These are phyloP conservation scores for Chenopodium berlandieri DNA, from an alignment of 148 eudicot species.

Conservation along the genomic window DNA sequence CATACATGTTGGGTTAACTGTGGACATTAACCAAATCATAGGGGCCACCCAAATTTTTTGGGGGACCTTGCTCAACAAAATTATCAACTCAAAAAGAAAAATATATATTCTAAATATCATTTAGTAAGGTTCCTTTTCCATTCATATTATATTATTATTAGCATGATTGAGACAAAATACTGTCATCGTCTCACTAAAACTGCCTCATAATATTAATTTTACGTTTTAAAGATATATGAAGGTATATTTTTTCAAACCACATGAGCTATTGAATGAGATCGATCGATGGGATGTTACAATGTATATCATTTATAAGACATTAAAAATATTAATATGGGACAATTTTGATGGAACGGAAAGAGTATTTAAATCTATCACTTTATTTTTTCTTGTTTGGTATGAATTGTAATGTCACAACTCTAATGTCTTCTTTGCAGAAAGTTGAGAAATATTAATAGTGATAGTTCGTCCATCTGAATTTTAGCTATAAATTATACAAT, in stretches of 20 bases:
- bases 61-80: not conserved
- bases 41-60: slow-evolving; percentile 18
- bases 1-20: slow-evolving; percentile 15
- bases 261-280: no score
- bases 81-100: not conserved
- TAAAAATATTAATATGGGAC: no score
- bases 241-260: no score
- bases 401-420: slow-evolving; percentile 17
- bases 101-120: not conserved
- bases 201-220: no score
- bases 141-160: not conserved
- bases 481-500: not conserved
- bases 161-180: not conserved
- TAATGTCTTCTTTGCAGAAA: slow-evolving; percentile 7
- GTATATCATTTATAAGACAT: no score
- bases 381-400: not conserved
- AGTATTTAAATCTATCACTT: not conserved
- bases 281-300: no score
- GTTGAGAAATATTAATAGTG: slow-evolving; percentile 1
- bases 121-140: not conserved
- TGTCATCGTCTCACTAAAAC: no score
- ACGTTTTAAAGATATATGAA: no score
- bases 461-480: not conserved
- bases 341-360: no score
- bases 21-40: slow-evolving; percentile 16